A percentile compares a stretch with the other conserved stretches of the same genome.
phyloP scores from a whole-genome alignment of 495 filamentous ascomycete species.

The Penicillium lagena region DNA sequence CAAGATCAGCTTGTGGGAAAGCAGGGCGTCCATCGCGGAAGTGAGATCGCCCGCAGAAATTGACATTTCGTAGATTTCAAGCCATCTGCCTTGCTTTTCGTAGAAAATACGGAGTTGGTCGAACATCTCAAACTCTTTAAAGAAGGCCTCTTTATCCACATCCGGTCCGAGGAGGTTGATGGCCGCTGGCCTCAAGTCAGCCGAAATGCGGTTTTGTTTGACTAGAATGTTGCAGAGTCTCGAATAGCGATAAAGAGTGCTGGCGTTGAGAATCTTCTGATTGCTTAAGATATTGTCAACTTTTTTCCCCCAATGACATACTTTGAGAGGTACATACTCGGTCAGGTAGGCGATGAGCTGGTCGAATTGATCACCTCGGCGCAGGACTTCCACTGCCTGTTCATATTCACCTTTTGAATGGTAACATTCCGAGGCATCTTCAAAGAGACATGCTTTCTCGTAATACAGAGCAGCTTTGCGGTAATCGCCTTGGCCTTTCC shows the following conservation, averaged over 20 bases:
- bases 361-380: conserved; percentile 11
- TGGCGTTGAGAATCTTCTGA: not conserved
- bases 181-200: conserved; percentile 6
- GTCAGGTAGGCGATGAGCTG: conserved; percentile 17
- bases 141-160: conserved; percentile 14
- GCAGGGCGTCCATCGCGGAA: not conserved
- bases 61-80: conserved; percentile 8
- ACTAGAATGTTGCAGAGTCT: conserved; percentile 21
- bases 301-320: not conserved
- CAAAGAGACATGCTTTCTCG: conserved; percentile 1
- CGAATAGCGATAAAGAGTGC: conserved; percentile 6
- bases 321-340: not conserved
- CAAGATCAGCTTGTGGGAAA: not conserved
- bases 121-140: conserved; percentile 22
- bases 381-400: conserved; percentile 31
- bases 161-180: conserved; percentile 18
- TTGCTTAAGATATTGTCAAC: conserved; percentile 1
- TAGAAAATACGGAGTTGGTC: conserved; percentile 14
- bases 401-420: conserved; percentile 6
- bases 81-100: conserved; percentile 2
- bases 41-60: conserved; percentile 4
- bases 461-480: conserved; percentile 14
- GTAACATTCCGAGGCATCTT: conserved; percentile 12
- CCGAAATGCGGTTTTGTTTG: conserved; percentile 19
- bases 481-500: conserved; percentile 4